A percentile compares a stretch with the other conserved stretches of the same genome.
Conservation (phyloP, 2,329 filamentous ascomycete genomes). For the Aspergillus calidoustus region DNA sequence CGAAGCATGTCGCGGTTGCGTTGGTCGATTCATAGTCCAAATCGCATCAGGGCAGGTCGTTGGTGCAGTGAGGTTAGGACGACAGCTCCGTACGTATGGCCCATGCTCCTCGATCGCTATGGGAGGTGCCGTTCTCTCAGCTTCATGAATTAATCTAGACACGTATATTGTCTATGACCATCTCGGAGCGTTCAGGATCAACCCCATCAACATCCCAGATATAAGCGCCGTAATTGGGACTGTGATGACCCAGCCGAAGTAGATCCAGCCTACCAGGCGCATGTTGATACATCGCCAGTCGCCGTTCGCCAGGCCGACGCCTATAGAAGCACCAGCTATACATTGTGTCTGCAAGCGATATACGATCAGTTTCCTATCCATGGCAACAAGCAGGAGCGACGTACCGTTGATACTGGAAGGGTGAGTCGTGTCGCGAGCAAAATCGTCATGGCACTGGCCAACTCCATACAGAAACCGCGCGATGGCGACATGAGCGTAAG, state of each 20-base stretch:
- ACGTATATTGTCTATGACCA: conserved; percentile 15
- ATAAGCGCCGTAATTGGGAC: conserved; percentile 49
- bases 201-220: conserved; percentile 44
- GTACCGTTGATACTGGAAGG: conserved; percentile 40
- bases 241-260: conserved; percentile 51
- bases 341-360: conserved; percentile 35
- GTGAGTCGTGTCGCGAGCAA: conserved; percentile 39
- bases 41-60: not conserved
- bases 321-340: conserved; percentile 40
- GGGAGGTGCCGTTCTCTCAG: too few species aligned
- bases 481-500: conserved; percentile 46
- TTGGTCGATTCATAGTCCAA: not conserved
- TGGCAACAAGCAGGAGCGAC: not conserved
- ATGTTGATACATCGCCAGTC: conserved; percentile 50
- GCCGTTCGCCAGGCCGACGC: conserved; percentile 44
- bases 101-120: too few species aligned
- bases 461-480: conserved; percentile 39
- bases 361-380: not conserved
- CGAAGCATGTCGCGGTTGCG: not conserved
- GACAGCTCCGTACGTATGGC: too few species aligned
- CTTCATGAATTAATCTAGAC: not conserved
- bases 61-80: too few species aligned
- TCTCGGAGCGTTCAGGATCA: conserved; percentile 50
- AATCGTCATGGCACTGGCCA: conserved; percentile 47
- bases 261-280: conserved; percentile 49